phyloP scores from a whole-genome alignment of 805 yeast species.

The Metschnikowia arizonensis region DNA sequence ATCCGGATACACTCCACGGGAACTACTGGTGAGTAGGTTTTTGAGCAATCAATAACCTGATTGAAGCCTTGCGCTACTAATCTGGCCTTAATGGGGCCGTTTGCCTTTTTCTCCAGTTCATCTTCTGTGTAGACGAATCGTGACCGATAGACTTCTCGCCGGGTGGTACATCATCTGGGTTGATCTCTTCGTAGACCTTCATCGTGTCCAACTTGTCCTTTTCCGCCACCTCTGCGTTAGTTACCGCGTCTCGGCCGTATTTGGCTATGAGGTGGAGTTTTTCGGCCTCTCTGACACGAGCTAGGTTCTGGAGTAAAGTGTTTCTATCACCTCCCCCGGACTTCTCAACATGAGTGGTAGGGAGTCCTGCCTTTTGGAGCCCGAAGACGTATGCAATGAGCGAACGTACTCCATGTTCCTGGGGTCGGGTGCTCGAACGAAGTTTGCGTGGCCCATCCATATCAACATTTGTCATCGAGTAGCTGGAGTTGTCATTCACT shows the following conservation, averaged over 20 bases:
- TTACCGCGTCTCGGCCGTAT: not conserved
- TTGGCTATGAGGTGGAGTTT: not conserved
- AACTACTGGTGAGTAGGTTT: constrained; percentile 6
- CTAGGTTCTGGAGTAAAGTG: not conserved
- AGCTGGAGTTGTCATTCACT: not conserved
- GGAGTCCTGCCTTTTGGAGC: not conserved
- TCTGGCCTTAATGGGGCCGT: constrained; percentile 2
- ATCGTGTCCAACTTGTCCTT: not conserved
- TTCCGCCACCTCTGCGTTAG: constrained; percentile 1
- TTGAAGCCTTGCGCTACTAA: constrained; percentile 3
- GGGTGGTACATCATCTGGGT: not conserved
- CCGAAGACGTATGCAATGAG: not conserved
- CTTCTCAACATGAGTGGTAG: not conserved
- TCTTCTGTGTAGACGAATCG: constrained; percentile 5
- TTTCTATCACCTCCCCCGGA: not conserved
- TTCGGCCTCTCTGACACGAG: not conserved
- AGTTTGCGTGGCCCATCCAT: not conserved
- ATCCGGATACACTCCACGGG: constrained; percentile 1
- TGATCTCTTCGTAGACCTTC: constrained; percentile 5
- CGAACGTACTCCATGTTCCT: not conserved
- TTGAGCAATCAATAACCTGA: not conserved
- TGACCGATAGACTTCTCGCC: not conserved
- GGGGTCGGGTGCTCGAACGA: not conserved
- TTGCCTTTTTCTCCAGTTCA: not conserved
- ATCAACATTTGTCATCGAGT: not conserved